Conservation (phyloP, 1,139 yeast genomes). For the Yamadazyma friedrichii region DNA sequence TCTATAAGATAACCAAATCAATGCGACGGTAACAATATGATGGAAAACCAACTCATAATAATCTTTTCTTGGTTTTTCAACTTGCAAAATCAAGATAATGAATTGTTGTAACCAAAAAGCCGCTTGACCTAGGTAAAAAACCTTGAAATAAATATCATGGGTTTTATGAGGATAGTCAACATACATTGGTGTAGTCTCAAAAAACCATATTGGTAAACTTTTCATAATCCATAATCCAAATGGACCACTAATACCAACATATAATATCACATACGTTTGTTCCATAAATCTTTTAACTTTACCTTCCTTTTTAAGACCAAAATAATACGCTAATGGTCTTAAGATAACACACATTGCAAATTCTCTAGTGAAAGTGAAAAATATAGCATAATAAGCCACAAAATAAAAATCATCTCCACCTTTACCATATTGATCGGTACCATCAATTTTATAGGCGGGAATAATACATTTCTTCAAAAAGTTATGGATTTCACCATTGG, state of each 20-base stretch:
- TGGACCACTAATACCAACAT: constrained; percentile 81
- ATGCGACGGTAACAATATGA: constrained; percentile 85
- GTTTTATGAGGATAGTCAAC: constrained; percentile 78
- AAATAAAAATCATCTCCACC: constrained; percentile 82
- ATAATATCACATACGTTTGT: constrained; percentile 81
- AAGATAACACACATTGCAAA: constrained; percentile 82
- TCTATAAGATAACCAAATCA: constrained; percentile 86
- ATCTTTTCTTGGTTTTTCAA: constrained; percentile 95
- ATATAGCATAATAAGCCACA: constrained; percentile 75
- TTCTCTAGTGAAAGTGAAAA: constrained; percentile 89
- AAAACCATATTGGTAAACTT: constrained; percentile 83
- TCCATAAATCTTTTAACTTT: constrained; percentile 85
- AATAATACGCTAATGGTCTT: constrained; percentile 61
- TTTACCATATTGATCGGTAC: constrained; percentile 71
- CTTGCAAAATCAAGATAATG: constrained; percentile 71
- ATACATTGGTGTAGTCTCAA: constrained; percentile 81
- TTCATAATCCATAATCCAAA: constrained; percentile 87
- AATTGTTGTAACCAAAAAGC: constrained; percentile 98
- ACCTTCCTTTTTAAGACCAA: constrained; percentile 55
- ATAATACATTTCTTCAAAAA: constrained; percentile 60
- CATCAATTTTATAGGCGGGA: constrained; percentile 64
- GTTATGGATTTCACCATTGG: constrained; percentile 57
- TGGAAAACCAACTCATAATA: constrained; percentile 88
- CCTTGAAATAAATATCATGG: constrained; percentile 68
- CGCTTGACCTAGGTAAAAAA: constrained; percentile 88